These are phyloP conservation scores for Coffea eugenioides DNA, from an alignment of 257 asterid species.

Conservation along the genomic window DNA sequence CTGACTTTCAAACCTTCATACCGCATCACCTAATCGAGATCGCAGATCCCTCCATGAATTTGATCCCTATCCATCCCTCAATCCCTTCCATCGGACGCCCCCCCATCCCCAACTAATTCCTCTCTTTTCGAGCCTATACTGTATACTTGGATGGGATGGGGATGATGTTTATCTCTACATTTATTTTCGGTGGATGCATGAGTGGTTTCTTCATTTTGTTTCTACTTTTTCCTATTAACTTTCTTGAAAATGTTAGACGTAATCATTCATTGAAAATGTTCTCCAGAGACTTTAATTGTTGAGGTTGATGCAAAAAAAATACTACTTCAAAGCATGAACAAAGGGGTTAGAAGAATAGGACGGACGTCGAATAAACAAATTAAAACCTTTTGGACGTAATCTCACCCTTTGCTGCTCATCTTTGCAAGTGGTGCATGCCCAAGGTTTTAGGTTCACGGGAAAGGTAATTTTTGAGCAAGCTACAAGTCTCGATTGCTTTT, in stretches of 20 bases:
- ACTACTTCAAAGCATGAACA: not conserved
- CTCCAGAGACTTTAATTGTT: not conserved
- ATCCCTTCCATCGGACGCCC: not conserved
- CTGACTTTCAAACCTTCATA: slow-evolving; percentile 1
- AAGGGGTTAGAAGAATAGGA: not conserved
- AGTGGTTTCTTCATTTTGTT: not conserved
- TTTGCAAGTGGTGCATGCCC: not conserved
- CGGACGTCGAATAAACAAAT: not conserved
- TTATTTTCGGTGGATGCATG: not conserved
- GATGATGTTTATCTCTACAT: not conserved
- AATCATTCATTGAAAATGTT: not conserved
- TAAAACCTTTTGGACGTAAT: too few species aligned
- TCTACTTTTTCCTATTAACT: too few species aligned
- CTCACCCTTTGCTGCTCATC: not conserved
- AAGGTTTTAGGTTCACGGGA: not conserved
- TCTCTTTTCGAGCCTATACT: not conserved
- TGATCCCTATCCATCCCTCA: not conserved
- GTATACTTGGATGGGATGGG: not conserved
- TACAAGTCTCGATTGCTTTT: not conserved
- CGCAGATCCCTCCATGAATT: not conserved
- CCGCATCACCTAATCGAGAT: not conserved
- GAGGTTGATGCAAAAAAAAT: not conserved
- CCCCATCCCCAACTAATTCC: not conserved
- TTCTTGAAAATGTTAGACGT: too few species aligned
- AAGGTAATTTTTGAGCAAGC: not conserved